Base-by-base conservation (phyloP, 2,329 filamentous ascomycete genomes). In the Epichloe gansuensis region DNA sequence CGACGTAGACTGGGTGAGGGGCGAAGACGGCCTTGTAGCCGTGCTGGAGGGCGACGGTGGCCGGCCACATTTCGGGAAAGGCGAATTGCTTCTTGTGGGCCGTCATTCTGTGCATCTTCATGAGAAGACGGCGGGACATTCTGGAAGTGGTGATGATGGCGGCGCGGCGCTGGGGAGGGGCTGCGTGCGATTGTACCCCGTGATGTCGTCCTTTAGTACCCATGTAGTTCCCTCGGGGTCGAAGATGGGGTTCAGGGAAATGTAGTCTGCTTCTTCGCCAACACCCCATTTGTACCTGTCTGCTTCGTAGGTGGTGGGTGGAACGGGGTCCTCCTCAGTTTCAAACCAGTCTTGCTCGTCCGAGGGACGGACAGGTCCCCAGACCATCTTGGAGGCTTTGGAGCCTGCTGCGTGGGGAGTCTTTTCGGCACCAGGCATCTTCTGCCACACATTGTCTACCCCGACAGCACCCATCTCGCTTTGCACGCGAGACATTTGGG, bases 51-150 rank as follows among this genome's bases (percentile, higher is more conserved):
- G 91, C 88, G 1, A 88, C 83, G 0, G 87, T 93, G 1, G 85
- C 85, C 0, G 91, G 88, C 89, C 89, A 96, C 91, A 96, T 96
- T 69, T 97, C 91, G 0, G 90, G 88, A 66, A 95, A 95, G 73
- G 93, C 94, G 58, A 88, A 87, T 68, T 94, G 87, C 61, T 90
- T 91, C 63, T 85, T 84, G 61, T 88, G 79, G 34, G 83, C 82
- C 4, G 91, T 95, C 72, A 95, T 90, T 52, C 82, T 80, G 72
- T 97, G 91, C 91, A 97, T 97, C 17, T 85, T 85, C 56, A 83
- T 74, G 13, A 97, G 76, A 47, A 96, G 80, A 46, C 82, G 82
- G 48, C 83, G 82, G 12, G 86, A 93, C 71, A 97, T 85, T 51
- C 91, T 82, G 1, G 86, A 86, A 0, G 90, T 85, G 0, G 91